A percentile compares a stretch with the other conserved stretches of the same genome.
Conservation (phyloP, 495 filamentous ascomycete genomes). For the Aspergillus incahuasiensis region DNA sequence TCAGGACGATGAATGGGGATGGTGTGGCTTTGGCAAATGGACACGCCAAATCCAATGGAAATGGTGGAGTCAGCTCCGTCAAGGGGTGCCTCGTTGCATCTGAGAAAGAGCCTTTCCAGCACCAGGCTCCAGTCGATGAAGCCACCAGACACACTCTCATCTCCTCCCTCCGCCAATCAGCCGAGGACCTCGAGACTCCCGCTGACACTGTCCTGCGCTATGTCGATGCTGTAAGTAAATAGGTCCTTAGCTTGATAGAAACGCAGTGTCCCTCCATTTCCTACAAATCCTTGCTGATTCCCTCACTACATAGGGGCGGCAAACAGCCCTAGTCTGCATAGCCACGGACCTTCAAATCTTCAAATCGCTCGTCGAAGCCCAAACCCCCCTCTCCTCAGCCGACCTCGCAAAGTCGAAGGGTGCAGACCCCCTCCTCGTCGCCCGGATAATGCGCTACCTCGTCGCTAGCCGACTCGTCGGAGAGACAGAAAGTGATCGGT, state of each 20-base stretch:
- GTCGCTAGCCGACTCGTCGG: background rate
- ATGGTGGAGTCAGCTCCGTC: background rate
- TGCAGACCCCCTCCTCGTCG: background rate
- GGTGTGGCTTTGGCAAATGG: no score
- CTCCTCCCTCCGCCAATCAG: background rate
- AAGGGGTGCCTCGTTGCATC: background rate
- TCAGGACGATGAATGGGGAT: background rate
- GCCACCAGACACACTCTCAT: background rate
- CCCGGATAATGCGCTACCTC: background rate
- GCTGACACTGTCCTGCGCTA: background rate
- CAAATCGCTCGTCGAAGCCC: background rate
- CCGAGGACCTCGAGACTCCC: background rate
- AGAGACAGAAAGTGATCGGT: background rate
- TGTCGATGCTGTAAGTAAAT: background rate
- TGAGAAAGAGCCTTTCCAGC: background rate
- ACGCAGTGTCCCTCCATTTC: no score
- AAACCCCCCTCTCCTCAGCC: background rate
- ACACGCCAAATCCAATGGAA: background rate
- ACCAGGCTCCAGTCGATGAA: background rate
- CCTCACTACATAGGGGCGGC: background rate
- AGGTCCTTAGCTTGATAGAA: no score
- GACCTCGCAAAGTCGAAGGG: background rate
- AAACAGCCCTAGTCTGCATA: background rate
- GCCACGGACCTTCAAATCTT: background rate
- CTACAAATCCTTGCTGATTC: no score